Evolutionary conservation across 2,329 filamentous ascomycete genomes (phyloP), one percentile per base, ranked within the genome.

Genomic region (Pseudogymnoascus pannorum): DNA sequence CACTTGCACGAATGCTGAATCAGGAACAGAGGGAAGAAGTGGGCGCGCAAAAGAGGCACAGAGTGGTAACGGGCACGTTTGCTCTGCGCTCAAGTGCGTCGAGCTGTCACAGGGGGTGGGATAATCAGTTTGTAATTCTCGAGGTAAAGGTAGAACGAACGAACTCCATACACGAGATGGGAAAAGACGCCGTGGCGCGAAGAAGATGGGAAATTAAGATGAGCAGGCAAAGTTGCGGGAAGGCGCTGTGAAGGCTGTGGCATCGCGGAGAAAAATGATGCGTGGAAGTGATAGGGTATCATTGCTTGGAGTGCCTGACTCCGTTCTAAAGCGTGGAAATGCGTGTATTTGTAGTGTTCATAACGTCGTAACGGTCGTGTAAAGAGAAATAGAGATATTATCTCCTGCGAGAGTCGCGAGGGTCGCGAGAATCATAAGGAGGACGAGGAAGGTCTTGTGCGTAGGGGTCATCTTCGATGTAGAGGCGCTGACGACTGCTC

Each of bases 401-500:
- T 51, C 44, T 11, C 44, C 44, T 51, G 14, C 44, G 44, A 1
- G 44, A 51, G 5, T 51, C 44, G 8, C n/a, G 22, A 14, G 42
- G 26, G n/a, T 51, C 44, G 0, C n/a, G 24, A 16, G 20, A n/a
- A 6, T 48, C 42, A 29, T 5, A 29, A 9, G 44, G 44, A 29
- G 44, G 44, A 5, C 7, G 44, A 16, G 44, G 44, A 14, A 51
- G 8, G 1, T 29, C 24, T 24, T 11, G 44, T 24, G 44, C 44
- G 8, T 79, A 79, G 14, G 77, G 77, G 66, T 78, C 79, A 44
- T 70, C 74, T 67, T 79, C 77, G 54, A 72, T 69, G 65, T 80
- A 79, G 51, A 71, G 73, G 33, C 73, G 71, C 54, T 73, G 74
- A 63, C 74, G 71, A 58, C 71, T 66, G 61, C 75, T 68, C 63